Evolutionary conservation across 176 grass and related monocot species (phyloP).

Genomic region (Oryza meyeriana): DNA sequence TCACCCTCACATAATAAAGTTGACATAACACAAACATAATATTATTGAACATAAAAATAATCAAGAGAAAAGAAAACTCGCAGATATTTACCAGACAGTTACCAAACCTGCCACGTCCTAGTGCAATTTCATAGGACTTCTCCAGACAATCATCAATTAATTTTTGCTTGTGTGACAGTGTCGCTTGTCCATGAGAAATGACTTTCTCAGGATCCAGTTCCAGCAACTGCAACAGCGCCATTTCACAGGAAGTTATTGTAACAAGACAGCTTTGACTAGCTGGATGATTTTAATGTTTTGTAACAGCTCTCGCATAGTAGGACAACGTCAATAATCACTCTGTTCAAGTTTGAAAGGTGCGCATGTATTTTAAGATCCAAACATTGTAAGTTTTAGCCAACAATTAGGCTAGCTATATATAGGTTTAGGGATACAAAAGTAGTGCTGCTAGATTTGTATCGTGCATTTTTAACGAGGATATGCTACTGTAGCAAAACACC

Average conservation of each 20-base stretch:
- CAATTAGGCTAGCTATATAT: not conserved
- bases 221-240: constrained; percentile 55
- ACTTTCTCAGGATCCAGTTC: constrained; percentile 71
- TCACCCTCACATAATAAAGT: not conserved
- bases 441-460: not conserved
- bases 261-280: not conserved
- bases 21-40: constrained; percentile 1
- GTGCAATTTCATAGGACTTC: constrained; percentile 68
- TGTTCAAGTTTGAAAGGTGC: not conserved
- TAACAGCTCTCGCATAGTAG: not conserved
- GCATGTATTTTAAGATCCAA: not conserved
- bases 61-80: not conserved
- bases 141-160: constrained; percentile 66
- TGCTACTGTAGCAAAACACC: not conserved
- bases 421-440: not conserved
- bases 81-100: constrained; percentile 69
- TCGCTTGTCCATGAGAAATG: constrained; percentile 57
- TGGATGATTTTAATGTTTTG: not conserved
- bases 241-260: not conserved
- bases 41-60: not conserved
- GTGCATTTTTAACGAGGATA: not conserved
- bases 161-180: constrained; percentile 61
- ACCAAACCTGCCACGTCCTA: constrained; percentile 69
- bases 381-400: not conserved
- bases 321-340: not conserved